phyloP scores from a whole-genome alignment of 192 early-diverging fungal species.

The Tieghemiomyces parasiticus region DNA sequence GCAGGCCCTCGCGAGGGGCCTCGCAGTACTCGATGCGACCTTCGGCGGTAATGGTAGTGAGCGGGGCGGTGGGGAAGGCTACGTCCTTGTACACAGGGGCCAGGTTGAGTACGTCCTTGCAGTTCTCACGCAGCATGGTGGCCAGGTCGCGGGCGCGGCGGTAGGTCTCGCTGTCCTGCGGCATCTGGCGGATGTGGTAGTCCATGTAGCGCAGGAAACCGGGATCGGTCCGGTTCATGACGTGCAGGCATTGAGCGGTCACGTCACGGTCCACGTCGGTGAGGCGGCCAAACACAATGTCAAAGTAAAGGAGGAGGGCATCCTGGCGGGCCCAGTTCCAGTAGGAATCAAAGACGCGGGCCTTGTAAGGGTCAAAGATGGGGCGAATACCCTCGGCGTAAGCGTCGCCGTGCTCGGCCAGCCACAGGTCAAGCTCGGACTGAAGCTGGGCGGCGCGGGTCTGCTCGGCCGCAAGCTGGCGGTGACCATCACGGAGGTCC shows the following conservation, averaged over 20 bases:
- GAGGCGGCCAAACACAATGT: conserved; percentile 81
- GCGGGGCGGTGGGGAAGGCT: conserved; percentile 70
- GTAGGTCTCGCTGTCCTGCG: conserved; percentile 71
- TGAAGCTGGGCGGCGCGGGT: conserved; percentile 50
- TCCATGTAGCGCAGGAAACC: conserved; percentile 72
- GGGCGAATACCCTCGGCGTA: conserved; percentile 85
- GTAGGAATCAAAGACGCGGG: conserved; percentile 83
- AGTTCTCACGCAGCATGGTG: conserved; percentile 77
- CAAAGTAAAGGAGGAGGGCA: conserved; percentile 76
- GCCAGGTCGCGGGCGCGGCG: conserved; percentile 64
- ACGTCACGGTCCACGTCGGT: conserved; percentile 82
- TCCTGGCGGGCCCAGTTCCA: conserved; percentile 96
- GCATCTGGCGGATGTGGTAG: conserved; percentile 67
- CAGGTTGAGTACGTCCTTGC: conserved; percentile 57
- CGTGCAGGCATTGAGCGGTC: conserved; percentile 74
- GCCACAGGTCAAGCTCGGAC: conserved; percentile 76
- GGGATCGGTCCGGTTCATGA: conserved; percentile 84
- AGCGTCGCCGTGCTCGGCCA: conserved; percentile 79
- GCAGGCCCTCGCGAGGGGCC: conserved; percentile 60
- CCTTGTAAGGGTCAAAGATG: conserved; percentile 68
- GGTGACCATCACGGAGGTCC: conserved; percentile 63
- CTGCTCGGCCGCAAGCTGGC: conserved; percentile 52
- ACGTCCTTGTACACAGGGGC: conserved; percentile 87
- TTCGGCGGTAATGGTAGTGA: conserved; percentile 57
- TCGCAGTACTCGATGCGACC: conserved; percentile 79